Conservation (phyloP, 305 asterid genomes). For the Rubia occidens region DNA sequence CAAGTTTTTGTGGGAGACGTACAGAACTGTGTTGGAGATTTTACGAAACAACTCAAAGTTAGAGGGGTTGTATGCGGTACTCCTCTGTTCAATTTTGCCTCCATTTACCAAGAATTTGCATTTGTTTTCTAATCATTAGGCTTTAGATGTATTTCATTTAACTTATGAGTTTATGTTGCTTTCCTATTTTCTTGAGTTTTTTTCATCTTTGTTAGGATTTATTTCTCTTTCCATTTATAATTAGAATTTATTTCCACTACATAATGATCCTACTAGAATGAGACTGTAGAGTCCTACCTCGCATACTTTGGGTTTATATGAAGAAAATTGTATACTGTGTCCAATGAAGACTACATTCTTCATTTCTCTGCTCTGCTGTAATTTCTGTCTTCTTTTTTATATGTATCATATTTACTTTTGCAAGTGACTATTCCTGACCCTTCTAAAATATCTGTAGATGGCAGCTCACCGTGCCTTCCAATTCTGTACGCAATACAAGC, state of each 20-base stretch:
- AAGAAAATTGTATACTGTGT: background rate
- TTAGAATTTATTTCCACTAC: background rate
- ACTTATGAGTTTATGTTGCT: background rate
- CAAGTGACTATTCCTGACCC: background rate
- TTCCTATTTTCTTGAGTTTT: background rate
- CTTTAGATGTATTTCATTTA: background rate
- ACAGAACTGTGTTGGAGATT: conserved; percentile 83
- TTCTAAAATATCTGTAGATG: conserved; percentile 43
- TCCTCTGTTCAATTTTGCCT: conserved; percentile 3
- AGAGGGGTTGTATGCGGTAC: conserved; percentile 85
- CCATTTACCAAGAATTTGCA: background rate
- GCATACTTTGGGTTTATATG: background rate
- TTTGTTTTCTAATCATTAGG: background rate
- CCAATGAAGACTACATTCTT: background rate
- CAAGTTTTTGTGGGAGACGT: conserved; percentile 97
- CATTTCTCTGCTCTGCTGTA: background rate
- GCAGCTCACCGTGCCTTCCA: conserved; percentile 95
- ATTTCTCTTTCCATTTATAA: background rate
- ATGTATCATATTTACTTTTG: background rate
- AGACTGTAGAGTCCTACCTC: background rate
- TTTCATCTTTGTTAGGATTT: background rate
- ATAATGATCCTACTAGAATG: background rate
- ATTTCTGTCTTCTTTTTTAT: background rate
- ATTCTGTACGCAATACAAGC: conserved; percentile 94
- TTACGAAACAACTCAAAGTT: conserved; percentile 85